These are phyloP conservation scores for Stromatinia cepivora DNA, from an alignment of 2,329 filamentous ascomycete species.

Conservation along the genomic window DNA sequence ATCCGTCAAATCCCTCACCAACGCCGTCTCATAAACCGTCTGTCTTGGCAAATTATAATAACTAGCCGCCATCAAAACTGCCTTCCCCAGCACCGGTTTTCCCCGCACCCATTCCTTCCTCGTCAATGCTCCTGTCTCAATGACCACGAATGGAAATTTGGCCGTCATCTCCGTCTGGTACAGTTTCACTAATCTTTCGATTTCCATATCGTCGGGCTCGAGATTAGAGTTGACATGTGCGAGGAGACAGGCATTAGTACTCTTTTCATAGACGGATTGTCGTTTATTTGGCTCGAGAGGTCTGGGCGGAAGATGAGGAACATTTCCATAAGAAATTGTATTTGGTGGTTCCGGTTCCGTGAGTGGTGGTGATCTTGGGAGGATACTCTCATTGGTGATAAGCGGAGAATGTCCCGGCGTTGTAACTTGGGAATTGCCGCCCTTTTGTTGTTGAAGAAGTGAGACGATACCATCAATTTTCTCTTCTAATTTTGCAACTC, in stretches of 20 bases:
- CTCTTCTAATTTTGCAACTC: conserved; percentile 17
- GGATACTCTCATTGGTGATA: not conserved
- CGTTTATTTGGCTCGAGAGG: not conserved
- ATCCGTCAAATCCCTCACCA: conserved; percentile 17
- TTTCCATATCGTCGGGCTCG: conserved; percentile 7
- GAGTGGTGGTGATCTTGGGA: not conserved
- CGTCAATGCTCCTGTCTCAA: not conserved
- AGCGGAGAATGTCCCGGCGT: not conserved
- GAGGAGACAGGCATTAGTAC: conserved; percentile 14
- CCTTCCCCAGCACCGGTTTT: conserved; percentile 15
- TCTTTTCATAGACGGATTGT: not conserved
- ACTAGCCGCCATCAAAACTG: conserved; percentile 18
- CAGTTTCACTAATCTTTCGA: not conserved
- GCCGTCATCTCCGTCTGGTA: conserved; percentile 11
- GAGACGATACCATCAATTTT: conserved; percentile 21
- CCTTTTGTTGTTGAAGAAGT: conserved; percentile 7
- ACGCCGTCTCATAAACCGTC: conserved; percentile 3
- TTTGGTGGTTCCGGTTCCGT: not conserved
- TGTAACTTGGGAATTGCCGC: not conserved
- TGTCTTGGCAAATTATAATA: conserved; percentile 19
- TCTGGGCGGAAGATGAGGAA: not conserved
- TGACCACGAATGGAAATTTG: conserved; percentile 14
- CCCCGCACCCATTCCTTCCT: conserved; percentile 8
- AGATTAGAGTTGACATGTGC: conserved; percentile 4
- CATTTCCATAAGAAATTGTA: not conserved